Evolutionary conservation across 2,329 filamentous ascomycete genomes (phyloP), one percentile per base, ranked within the genome.

Genomic region (Apiospora marii): DNA sequence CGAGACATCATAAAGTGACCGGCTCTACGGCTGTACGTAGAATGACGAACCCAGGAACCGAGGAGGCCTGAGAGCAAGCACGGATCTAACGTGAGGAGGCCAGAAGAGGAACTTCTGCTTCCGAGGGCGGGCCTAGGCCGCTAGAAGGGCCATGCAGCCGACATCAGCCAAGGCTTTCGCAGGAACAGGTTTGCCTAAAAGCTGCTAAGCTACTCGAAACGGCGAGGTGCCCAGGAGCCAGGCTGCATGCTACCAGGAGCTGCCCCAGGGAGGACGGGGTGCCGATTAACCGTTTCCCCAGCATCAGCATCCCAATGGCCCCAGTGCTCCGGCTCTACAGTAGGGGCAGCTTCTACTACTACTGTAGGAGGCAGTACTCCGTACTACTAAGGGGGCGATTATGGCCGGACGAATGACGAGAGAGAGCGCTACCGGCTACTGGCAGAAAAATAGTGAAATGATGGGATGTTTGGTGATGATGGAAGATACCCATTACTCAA

Each of bases 261-360:
- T 14, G 49, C 22, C 10, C 48, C 16, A 49, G 51, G 27, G 16
- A 61, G 30, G 4, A 37, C 3, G 8, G 53, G 10, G 53, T 61
- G 53, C 53, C 53, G 53, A 61, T 41, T 61, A 61, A 61, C 53
- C 53, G 53, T 37, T 37, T 61, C 12, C 53, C 53, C 30, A 41
- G 37, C 37, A 41, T 41, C 53, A 61, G 53, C 30, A 61, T n/a
- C 53, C 27, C 27, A 34, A 24, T 12, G 49, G 24, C 22, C 48
- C 37, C 37, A 41, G 10, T 41, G 37, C 37, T 41, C 37, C 37
- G 37, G 37, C 43, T 44, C 16, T 16, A n/a, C n/a, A n/a, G n/a
- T n/a, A 12, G 13, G 43, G 43, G 13, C 43, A 44, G 43, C 43
- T 44, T n/a, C n/a, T n/a, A n/a, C n/a, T n/a, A n/a, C n/a, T n/a